Conservation (phyloP, 441 rosid genomes). For the Iberis amara region DNA sequence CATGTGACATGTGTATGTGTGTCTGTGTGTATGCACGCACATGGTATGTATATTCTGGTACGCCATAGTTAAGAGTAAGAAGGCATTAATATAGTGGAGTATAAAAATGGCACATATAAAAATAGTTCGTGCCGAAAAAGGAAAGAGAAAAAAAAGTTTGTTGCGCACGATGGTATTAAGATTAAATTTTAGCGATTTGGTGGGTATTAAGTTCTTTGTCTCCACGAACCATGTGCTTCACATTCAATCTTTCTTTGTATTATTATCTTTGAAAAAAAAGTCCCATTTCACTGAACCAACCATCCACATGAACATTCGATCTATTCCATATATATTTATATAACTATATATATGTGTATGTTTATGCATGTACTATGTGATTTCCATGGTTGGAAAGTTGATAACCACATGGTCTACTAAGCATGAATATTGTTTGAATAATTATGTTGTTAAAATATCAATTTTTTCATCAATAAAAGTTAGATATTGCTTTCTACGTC, state of each 20-base stretch:
- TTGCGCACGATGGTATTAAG: slow-evolving; percentile 24
- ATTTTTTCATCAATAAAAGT: neutral
- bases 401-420: slow-evolving; percentile 21
- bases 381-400: slow-evolving; percentile 3
- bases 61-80: slow-evolving; percentile 30
- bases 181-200: slow-evolving; percentile 19
- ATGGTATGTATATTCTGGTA: slow-evolving; percentile 30
- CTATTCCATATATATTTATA: slow-evolving; percentile 6
- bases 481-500: slow-evolving; percentile 27
- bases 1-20: neutral
- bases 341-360: neutral
- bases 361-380: slow-evolving; percentile 14
- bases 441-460: neutral
- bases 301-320: slow-evolving; percentile 24
- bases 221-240: slow-evolving; percentile 31
- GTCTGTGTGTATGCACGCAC: slow-evolving; percentile 17
- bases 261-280: neutral
- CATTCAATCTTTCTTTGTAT: slow-evolving; percentile 18
- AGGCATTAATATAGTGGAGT: slow-evolving; percentile 31
- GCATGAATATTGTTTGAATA: slow-evolving; percentile 13
- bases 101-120: slow-evolving; percentile 19
- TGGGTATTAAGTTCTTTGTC: slow-evolving; percentile 34
- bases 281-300: slow-evolving; percentile 18
- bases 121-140: neutral
- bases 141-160: neutral